Evolutionary conservation across 1,284 basidiomycete genomes (phyloP), one percentile per base, ranked within the genome.

Genomic region (Vanrija sp.): DNA sequence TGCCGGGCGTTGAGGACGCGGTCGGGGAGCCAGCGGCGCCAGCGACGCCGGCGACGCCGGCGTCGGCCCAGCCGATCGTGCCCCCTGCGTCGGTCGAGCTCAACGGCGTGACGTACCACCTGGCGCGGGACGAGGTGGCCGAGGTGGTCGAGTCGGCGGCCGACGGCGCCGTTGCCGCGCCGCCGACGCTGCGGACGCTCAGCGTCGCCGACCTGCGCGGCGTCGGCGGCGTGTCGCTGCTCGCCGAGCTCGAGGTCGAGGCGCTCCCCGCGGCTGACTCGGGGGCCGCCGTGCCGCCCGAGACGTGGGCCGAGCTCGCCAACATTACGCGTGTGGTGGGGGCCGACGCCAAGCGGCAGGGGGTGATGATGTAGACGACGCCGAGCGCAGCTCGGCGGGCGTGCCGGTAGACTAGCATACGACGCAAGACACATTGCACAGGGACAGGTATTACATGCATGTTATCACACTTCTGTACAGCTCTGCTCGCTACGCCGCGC

Each of bases 71-170:
- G 21, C 23, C 25, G 15, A 45, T 52, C 18, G 2, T 49, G 3
- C 44, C 59, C 8, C 59, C 59, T 2, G 38, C 14, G 1, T 46
- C 12, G 0, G 10, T 61, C 12, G 8, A 7, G 2, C 29, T 58
- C 16, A 47, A 28, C 6, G 40, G 44, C 15, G 18, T 25, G 21
- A 25, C 12, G 43, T 57, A 29, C 38, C 25, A n/a, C 34, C 59
- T 61, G 29, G 51, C 55, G 18, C 6, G 21, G 1, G 59, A 61
- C 53, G 55, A 57, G 40, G 54, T 61, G 26, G 25, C 46, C 40
- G 59, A 61, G 25, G 46, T 56, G 6, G 23, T 43, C 3, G 58
- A 57, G 52, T 19, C 26, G 18, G 18, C 18, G 25, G 21, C 6
- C 28, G 9, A 21, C 16, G 10, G 19, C 40, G 40, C 6, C 28